Conservation (phyloP, 2,329 filamentous ascomycete genomes). For the Apiospora kogelbergensis region DNA sequence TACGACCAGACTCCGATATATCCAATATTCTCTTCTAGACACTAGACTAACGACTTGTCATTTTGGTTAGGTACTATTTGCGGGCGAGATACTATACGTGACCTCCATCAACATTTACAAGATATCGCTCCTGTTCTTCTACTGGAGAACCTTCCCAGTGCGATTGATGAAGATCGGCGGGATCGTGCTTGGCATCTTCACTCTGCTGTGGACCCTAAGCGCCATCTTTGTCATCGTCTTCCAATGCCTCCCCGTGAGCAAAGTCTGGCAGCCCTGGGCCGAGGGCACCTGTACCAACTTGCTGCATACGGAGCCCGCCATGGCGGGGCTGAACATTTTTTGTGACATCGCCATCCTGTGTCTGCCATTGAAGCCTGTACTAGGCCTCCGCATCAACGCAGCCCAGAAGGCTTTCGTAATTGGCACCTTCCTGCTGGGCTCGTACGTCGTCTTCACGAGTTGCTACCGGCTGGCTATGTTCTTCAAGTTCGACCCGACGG, state of each 20-base stretch:
- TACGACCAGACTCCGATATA: background rate
- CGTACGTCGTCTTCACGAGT: slow-evolving; percentile 1
- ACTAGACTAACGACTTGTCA: background rate
- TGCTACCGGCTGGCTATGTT: background rate
- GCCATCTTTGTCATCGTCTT: background rate
- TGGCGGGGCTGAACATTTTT: background rate
- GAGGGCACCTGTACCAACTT: background rate
- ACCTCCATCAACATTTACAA: slow-evolving; percentile 4
- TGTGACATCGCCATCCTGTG: slow-evolving; percentile 5
- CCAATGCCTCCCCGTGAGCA: background rate
- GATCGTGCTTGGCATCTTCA: background rate
- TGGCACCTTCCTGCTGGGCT: background rate
- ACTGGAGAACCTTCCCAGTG: slow-evolving; percentile 5
- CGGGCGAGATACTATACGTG: background rate
- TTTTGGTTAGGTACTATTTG: background rate
- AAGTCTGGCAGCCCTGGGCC: background rate
- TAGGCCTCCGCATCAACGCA: background rate
- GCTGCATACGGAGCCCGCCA: background rate
- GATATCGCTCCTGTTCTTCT: slow-evolving; percentile 10
- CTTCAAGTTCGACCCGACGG: background rate
- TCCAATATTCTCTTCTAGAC: no score
- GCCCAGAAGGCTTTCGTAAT: background rate
- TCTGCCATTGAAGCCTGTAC: background rate
- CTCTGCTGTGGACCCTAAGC: background rate
- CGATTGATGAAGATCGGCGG: background rate